These are phyloP conservation scores for Torrubiella hemipterigena DNA, from an alignment of 2,329 filamentous ascomycete species.

Conservation along the genomic window DNA sequence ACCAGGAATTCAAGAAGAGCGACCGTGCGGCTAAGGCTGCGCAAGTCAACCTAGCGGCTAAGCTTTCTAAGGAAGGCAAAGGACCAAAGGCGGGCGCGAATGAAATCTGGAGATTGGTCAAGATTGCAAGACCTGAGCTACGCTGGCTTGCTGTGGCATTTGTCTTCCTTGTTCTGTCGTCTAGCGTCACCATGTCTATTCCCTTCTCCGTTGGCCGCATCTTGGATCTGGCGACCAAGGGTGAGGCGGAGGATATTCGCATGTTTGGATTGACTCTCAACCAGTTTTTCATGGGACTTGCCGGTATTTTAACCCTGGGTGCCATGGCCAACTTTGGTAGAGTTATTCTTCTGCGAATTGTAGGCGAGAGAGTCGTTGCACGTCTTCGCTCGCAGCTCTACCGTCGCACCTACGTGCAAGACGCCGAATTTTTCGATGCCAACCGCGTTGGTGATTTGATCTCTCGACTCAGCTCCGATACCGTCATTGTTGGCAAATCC, in stretches of 20 bases:
- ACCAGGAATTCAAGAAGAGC: slow-evolving; percentile 46
- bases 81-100: slow-evolving; percentile 47
- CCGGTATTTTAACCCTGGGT: slow-evolving; percentile 63
- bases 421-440: slow-evolving; percentile 97
- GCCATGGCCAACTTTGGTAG: slow-evolving; percentile 87
- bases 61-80: slow-evolving; percentile 72
- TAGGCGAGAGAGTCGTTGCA: slow-evolving; percentile 89
- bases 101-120: slow-evolving; percentile 80
- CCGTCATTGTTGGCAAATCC: slow-evolving; percentile 95
- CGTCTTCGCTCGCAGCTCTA: slow-evolving; percentile 83
- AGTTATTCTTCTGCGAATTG: slow-evolving; percentile 84
- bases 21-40: slow-evolving; percentile 80
- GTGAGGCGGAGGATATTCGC: slow-evolving; percentile 49
- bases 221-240: slow-evolving; percentile 77
- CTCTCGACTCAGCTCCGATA: slow-evolving; percentile 88
- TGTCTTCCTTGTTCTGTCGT: slow-evolving; percentile 76
- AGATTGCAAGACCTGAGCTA: slow-evolving; percentile 77
- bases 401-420: slow-evolving; percentile 85
- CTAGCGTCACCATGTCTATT: slow-evolving; percentile 87
- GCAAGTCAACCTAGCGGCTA: slow-evolving; percentile 79
- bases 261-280: slow-evolving; percentile 76
- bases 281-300: slow-evolving; percentile 81
- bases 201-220: slow-evolving; percentile 96
- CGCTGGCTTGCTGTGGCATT: slow-evolving; percentile 71
- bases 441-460: slow-evolving; percentile 95